Evolutionary conservation across 805 yeast genomes (phyloP).

Genomic region (Clavispora phyllophila): DNA sequence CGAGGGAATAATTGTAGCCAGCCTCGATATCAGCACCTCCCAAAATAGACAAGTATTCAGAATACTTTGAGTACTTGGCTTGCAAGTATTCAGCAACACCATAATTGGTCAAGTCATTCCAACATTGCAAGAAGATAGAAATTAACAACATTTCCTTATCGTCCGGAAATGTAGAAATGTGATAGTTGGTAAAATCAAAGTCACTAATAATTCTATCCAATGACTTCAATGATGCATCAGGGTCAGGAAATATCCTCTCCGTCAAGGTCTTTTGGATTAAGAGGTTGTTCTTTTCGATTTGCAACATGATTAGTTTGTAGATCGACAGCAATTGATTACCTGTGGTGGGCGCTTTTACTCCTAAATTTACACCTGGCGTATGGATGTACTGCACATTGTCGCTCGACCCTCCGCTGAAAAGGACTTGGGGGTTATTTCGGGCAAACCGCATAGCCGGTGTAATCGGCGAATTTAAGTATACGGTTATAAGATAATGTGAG

Average conservation of each 20-base stretch:
- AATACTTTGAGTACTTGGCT: slow-evolving; percentile 40
- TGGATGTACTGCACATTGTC: neutral
- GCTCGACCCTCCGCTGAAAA: neutral
- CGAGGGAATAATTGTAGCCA: slow-evolving; percentile 78
- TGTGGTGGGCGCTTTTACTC: slow-evolving; percentile 1
- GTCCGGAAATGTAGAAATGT: slow-evolving; percentile 77
- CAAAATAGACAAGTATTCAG: slow-evolving; percentile 30
- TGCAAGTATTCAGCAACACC: slow-evolving; percentile 56
- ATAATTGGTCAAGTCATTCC: slow-evolving; percentile 64
- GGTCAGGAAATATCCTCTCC: slow-evolving; percentile 54
- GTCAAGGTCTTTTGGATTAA: slow-evolving; percentile 75
- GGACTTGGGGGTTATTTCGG: neutral
- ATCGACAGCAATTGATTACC: neutral
- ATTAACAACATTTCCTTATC: slow-evolving; percentile 59
- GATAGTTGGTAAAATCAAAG: slow-evolving; percentile 93
- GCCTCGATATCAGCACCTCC: slow-evolving; percentile 48
- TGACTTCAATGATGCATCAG: slow-evolving; percentile 26
- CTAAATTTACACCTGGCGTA: slow-evolving; percentile 1
- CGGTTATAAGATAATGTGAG: too few relatives aligned
- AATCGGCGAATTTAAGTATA: too few relatives aligned
- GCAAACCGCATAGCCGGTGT: too few relatives aligned
- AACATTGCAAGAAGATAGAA: slow-evolving; percentile 71
- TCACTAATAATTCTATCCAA: slow-evolving; percentile 89
- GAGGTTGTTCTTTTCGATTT: slow-evolving; percentile 78
- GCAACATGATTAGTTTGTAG: slow-evolving; percentile 53